These are phyloP conservation scores for Rhodotorula sp. DNA, from an alignment of 1,284 basidiomycete genomes.

Conservation along the genomic window DNA sequence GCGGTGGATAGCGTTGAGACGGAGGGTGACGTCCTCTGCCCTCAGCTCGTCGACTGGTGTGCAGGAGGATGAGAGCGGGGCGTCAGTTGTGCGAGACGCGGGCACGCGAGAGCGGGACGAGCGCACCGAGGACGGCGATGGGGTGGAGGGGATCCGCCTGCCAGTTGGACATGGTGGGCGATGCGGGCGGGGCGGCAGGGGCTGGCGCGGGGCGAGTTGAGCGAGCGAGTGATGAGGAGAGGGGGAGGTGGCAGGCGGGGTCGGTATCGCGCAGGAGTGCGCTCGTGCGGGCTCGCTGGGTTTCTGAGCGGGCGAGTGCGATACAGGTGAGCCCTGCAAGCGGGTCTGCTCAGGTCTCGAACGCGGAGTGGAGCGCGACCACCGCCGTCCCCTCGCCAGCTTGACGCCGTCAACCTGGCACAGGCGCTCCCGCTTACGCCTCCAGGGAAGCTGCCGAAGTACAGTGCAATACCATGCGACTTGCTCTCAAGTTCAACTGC, in stretches of 20 bases:
- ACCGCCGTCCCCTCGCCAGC: too few relatives aligned
- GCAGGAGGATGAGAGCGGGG: background rate
- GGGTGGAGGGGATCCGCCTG: slow-evolving; percentile 40
- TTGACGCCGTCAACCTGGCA: too few relatives aligned
- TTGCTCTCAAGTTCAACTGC: too few relatives aligned
- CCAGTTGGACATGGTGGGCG: slow-evolving; percentile 16
- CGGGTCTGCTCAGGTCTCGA: too few relatives aligned
- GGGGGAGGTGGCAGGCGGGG: background rate
- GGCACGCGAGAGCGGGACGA: background rate
- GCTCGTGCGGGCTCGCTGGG: background rate
- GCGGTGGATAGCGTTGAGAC: slow-evolving; percentile 96
- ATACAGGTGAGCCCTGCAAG: too few relatives aligned
- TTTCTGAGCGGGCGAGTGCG: too few relatives aligned
- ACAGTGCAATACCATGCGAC: too few relatives aligned
- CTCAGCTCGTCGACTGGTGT: slow-evolving; percentile 78
- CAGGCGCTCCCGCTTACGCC: too few relatives aligned
- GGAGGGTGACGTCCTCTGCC: slow-evolving; percentile 89
- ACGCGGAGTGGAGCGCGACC: too few relatives aligned
- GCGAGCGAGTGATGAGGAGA: background rate
- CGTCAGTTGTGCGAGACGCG: background rate
- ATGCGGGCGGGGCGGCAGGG: background rate
- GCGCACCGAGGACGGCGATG: slow-evolving; percentile 41
- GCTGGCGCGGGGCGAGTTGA: background rate
- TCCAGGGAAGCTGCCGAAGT: too few relatives aligned
- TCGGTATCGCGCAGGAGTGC: background rate